Base-by-base conservation (phyloP, 2,329 filamentous ascomycete species). In the Fonsecaea erecta region DNA sequence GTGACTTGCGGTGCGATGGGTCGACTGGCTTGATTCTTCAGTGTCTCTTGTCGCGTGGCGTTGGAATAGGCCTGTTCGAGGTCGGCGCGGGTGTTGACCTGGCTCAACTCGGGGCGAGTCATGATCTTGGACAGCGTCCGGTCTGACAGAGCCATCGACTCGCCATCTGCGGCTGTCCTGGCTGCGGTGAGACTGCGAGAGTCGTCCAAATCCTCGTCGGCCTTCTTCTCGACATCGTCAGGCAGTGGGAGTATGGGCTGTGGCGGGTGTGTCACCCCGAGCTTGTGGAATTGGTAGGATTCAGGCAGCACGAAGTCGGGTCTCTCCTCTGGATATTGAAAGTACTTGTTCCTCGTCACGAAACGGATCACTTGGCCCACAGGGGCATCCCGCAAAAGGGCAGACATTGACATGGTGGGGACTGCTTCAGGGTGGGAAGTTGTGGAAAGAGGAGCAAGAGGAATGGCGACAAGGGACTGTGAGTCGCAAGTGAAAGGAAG, bases 331-430 rank as follows among this genome's bases (percentile, higher is more conserved):
- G 77, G 76, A 64, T 82, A 84, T 63, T 77, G 71, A 32, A 83
- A 75, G 37, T 78, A 72, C 60, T 77, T 77, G 52, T 79, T 79
- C 1, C 75, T 68, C 2, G 80, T 79, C 16, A 80, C 60, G 37
- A 76, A 77, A 18, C 82, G 77, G n/a, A 83, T 65, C 16, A 80
- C 24, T 70, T 82, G 81, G 60, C 81, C 81, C 54, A 83, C 77
- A 11, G 80, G 75, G 30, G 81, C 78, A 62, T 83, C 81, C 46
- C 81, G 75, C 26, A 81, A 59, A 16, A 72, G 46, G 32, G 64
- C 65, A 16, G 66, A 64, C 68, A 70, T 69, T 16, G 66, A 64
- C 68, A 70, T 69, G 35, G 28, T 57, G 37, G 30, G n/a, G 24
- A 34, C n/a, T 30, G 51, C 24, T 28, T 37, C 18, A 24, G 3